Conservation (phyloP, 2,329 filamentous ascomycete species). For the Orbilia quercus region DNA sequence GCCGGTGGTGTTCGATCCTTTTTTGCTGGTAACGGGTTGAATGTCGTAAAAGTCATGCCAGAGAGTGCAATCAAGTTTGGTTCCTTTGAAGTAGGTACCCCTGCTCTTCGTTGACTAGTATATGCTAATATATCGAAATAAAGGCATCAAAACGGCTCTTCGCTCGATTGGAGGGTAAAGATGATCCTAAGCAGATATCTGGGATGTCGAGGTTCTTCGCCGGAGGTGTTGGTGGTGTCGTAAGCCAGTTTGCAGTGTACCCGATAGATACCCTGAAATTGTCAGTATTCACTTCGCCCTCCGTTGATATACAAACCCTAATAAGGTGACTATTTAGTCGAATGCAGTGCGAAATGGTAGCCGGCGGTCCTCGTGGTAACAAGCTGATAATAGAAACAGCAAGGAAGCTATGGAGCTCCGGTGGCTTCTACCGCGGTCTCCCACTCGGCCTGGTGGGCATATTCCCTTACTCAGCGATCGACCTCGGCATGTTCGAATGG, state of each 20-base stretch:
- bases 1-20: conserved; percentile 88
- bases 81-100: conserved; percentile 80
- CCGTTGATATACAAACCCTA: background rate
- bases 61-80: conserved; percentile 99
- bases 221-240: conserved; percentile 90
- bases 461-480: conserved; percentile 97
- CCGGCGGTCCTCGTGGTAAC: conserved; percentile 84
- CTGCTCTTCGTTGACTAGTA: too few relatives aligned
- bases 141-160: conserved; percentile 86
- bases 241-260: conserved; percentile 96
- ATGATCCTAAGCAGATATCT: conserved; percentile 81
- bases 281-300: conserved; percentile 60
- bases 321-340: conserved; percentile 67
- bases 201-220: conserved; percentile 89
- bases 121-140: conserved; percentile 17
- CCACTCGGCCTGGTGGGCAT: conserved; percentile 95
- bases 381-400: conserved; percentile 84
- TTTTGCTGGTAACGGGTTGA: conserved; percentile 95
- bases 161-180: conserved; percentile 86
- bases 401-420: conserved; percentile 83
- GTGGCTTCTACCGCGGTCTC: conserved; percentile 90
- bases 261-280: conserved; percentile 86
- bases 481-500: conserved; percentile 94
- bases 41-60: conserved; percentile 97
- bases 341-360: conserved; percentile 93